Conservation (phyloP, 768 basidiomycete genomes). For the Trametopsis cervina region DNA sequence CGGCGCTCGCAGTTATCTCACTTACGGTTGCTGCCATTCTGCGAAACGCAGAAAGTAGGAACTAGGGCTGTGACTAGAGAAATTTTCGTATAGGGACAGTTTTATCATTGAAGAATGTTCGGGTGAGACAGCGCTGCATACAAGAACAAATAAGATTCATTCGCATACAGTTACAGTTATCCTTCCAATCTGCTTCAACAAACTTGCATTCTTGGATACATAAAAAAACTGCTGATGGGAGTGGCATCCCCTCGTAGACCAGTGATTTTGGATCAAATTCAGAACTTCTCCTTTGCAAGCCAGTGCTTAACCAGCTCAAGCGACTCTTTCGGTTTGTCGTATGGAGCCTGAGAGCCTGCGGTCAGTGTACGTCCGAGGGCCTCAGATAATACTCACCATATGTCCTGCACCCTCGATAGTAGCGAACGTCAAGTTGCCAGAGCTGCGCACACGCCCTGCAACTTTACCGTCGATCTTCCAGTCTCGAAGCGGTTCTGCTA, state of each 20-base stretch:
- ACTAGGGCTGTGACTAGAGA: too few relatives aligned
- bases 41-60: too few relatives aligned
- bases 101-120: too few relatives aligned
- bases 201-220: not conserved
- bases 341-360: conserved; percentile 40
- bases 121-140: too few relatives aligned
- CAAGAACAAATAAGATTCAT: too few relatives aligned
- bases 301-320: conserved; percentile 43
- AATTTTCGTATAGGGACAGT: too few relatives aligned
- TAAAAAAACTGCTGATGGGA: not conserved
- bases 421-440: conserved; percentile 52
- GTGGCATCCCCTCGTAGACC: not conserved
- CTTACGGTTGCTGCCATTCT: too few relatives aligned
- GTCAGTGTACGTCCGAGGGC: not conserved
- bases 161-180: not conserved
- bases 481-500: conserved; percentile 32
- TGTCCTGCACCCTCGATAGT: conserved; percentile 67
- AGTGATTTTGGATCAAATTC: too few relatives aligned
- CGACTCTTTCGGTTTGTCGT: conserved; percentile 53
- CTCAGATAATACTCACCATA: conserved; percentile 38
- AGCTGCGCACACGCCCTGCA: conserved; percentile 48
- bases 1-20: too few relatives aligned
- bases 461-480: conserved; percentile 49
- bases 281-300: conserved; percentile 28
- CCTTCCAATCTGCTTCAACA: not conserved